Base-by-base conservation (phyloP, 768 basidiomycete genomes). In the Chiua virens region DNA sequence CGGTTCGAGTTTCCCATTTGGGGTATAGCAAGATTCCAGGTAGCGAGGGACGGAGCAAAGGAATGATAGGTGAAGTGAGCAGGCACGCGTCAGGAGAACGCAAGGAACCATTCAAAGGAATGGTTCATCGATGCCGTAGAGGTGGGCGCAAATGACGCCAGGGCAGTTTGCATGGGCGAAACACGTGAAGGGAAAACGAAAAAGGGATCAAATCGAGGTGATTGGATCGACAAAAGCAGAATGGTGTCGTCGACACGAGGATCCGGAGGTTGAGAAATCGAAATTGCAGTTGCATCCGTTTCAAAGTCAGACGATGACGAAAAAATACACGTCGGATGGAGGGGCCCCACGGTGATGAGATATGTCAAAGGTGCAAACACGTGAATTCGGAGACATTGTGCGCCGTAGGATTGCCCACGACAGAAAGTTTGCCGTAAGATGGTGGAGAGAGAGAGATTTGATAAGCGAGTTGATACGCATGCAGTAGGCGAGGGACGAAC, bases 401-500 rank as follows among this genome's bases (percentile, higher is more conserved):
- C n/a, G 43, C 65, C 59, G 62, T 52, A 49, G 37, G 45, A 25
- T 39, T 21, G 11, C 22, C 21, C 53, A 44, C 21, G 25, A 32
- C 25, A 28, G 32, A 1, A 40, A 54, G 38, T 51, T 39, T 50
- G 41, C 49, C 53, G 46, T 45, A 50, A 53, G 53, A 54, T 23
- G 48, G 56, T 54, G 45, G 53, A 45, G 41, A 51, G 53, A 45
- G 41, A 51, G 40, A 22, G 50, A 8, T 4, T 52, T 47, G 53
- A 47, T 70, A 54, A 71, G 63, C 53, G 45, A 61, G 21, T 46
- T 11, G 41, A 40, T 21, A 38, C 23, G 14, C 21, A 55, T n/a
- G 5, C 7, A 45, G 18, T 20, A 58, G 43, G 45, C 23, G 46
- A 47, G 42, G 51, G 28, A 72, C 82, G 51, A 70, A 86, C 88